A percentile compares a stretch with the other conserved stretches of the same genome.
Evolutionary conservation across 495 filamentous ascomycete species (phyloP).

Genomic region (Talaromyces thailandensis): DNA sequence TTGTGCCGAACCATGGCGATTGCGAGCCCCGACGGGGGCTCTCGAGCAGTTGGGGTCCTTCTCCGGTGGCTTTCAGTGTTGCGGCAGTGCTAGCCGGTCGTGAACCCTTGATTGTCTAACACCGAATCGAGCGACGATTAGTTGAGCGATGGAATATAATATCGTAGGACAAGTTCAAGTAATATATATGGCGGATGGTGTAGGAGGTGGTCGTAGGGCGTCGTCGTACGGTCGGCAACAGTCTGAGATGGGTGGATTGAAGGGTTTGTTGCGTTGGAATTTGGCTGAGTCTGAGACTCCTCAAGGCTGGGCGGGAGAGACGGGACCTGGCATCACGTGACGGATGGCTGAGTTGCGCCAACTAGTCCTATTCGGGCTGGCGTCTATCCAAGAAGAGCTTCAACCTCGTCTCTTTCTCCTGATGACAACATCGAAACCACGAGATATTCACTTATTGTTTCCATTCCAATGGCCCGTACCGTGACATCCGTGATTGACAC

Average conservation of each 20-base stretch:
- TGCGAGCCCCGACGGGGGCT: conserved; percentile 34
- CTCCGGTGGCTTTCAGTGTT: neutral
- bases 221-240: neutral
- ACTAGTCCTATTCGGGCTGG: neutral
- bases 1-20: conserved; percentile 36
- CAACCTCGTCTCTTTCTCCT: neutral
- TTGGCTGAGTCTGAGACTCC: neutral
- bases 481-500: too few species aligned
- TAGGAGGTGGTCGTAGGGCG: neutral
- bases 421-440: neutral
- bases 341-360: neutral
- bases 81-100: neutral
- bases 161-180: too few species aligned
- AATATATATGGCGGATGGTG: neutral
- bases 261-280: neutral
- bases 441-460: too few species aligned
- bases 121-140: neutral
- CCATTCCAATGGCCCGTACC: too few species aligned
- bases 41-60: conserved; percentile 11
- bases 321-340: neutral
- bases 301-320: neutral
- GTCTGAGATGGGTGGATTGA: neutral
- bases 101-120: neutral
- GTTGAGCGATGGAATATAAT: neutral
- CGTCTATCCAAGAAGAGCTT: neutral